Evolutionary conservation across 2,329 filamentous ascomycete genomes (phyloP), one percentile per base, ranked within the genome.

Genomic region (Sclerotinia spermophila): DNA sequence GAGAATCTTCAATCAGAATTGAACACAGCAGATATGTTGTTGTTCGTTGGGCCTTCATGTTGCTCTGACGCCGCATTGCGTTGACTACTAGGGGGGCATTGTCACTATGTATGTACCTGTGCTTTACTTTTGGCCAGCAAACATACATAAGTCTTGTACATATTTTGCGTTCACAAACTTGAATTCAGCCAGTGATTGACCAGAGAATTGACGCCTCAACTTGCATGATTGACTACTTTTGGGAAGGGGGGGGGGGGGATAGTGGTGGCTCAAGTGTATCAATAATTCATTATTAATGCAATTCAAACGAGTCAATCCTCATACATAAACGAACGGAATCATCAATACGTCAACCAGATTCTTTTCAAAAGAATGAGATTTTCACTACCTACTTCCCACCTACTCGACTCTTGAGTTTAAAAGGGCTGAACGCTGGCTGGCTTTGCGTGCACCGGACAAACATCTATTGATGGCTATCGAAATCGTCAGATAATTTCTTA

Each of bases 11-110:
- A 69, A 69, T 69, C 68, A 69, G 68, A 69, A 69, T 69, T 27
- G 68, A 69, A 69, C 68, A 69, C 59, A 65, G 68, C 68, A 69
- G 68, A 51, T 69, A 65, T 66, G 48, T 67, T 58, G 68, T 69
- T 69, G 68, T 69, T 69, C 68, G 68, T 65, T 69, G 68, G 68
- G 68, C 68, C 68, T 64, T 69, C 68, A 66, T 69, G 60, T 66
- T 65, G 45, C 40, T 69, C 68, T 69, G 68, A 69, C 68, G 68
- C 59, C 68, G 68, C 68, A 69, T 69, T 69, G 68, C 68, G 60
- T 69, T 56, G 27, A 69, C 68, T 69, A 55, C 64, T 67, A 17
- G 48, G 55, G 33, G 48, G 33, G 55, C 24, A 58, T 35, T 58
- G 55, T 67, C 35, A 53, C 35, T 67, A 67, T 58, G 48, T 67